Evolutionary conservation across 805 yeast species (phyloP).

Genomic region (Deakozyma indianensis): DNA sequence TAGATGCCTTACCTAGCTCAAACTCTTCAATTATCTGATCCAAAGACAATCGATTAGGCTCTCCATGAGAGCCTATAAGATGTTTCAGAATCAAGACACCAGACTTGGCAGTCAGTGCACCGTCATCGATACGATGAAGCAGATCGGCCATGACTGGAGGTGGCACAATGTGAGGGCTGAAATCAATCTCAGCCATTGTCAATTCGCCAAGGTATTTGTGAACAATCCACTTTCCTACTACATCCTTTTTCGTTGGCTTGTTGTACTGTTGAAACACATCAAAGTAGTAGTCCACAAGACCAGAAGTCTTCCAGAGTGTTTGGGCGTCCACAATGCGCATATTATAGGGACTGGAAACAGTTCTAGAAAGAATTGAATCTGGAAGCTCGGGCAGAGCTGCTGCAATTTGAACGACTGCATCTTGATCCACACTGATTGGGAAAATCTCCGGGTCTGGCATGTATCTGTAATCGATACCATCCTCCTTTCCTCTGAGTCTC

Average conservation of each 20-base stretch:
- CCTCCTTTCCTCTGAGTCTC: conserved; percentile 62
- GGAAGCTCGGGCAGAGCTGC: conserved; percentile 39
- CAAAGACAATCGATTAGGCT: conserved; percentile 16
- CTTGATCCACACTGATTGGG: conserved; percentile 30
- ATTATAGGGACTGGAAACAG: conserved; percentile 36
- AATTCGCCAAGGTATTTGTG: conserved; percentile 68
- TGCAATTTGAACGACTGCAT: conserved; percentile 29
- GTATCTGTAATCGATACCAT: conserved; percentile 75
- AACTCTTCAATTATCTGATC: conserved; percentile 36
- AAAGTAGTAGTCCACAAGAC: conserved; percentile 35
- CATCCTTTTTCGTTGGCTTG: conserved; percentile 17
- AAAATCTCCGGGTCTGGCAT: conserved; percentile 92
- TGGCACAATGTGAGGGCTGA: conserved; percentile 22
- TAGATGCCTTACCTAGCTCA: conserved; percentile 18
- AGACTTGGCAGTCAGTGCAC: conserved; percentile 46
- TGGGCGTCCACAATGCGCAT: conserved; percentile 63
- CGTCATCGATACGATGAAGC: conserved; percentile 31
- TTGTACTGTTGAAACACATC: conserved; percentile 10
- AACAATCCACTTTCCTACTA: conserved; percentile 64
- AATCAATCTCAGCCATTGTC: conserved; percentile 30
- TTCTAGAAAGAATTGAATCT: conserved; percentile 34
- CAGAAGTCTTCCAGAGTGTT: conserved; percentile 40
- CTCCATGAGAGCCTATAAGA: conserved; percentile 24
- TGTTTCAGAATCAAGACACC: conserved; percentile 55
- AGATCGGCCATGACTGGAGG: conserved; percentile 38